Evolutionary conservation across 371 early-diverging fungal species (phyloP).

Genomic region (Funneliformis caledonium): DNA sequence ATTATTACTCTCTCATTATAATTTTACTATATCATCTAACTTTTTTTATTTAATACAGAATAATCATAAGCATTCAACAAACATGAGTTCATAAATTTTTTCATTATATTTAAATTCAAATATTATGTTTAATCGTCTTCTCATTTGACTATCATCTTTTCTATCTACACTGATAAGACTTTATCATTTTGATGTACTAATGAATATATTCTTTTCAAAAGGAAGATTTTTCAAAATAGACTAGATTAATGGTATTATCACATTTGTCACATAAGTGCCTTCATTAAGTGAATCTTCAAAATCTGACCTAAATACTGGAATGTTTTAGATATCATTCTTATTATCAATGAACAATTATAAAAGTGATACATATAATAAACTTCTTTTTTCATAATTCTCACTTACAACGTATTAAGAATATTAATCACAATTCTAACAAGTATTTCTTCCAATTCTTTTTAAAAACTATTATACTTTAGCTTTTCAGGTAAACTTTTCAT

Average conservation of each 20-base stretch:
- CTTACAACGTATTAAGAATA: background rate
- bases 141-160: slow-evolving; percentile 8
- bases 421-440: background rate
- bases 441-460: slow-evolving; percentile 7
- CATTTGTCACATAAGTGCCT: slow-evolving; percentile 23
- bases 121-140: slow-evolving; percentile 18
- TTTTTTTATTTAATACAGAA: slow-evolving; percentile 18
- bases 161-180: slow-evolving; percentile 11
- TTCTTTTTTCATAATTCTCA: too few relatives aligned
- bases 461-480: background rate
- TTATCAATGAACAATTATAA: background rate
- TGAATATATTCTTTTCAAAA: background rate
- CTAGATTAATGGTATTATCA: slow-evolving; percentile 6
- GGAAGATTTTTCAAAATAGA: background rate
- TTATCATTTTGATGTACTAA: slow-evolving; percentile 22
- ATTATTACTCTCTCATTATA: slow-evolving; percentile 28
- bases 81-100: slow-evolving; percentile 19
- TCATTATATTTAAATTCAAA: slow-evolving; percentile 11
- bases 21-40: slow-evolving; percentile 11
- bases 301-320: background rate
- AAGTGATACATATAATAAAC: too few relatives aligned
- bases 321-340: background rate
- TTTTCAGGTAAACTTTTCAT: too few relatives aligned
- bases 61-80: slow-evolving; percentile 11
- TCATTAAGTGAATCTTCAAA: slow-evolving; percentile 23